These are phyloP conservation scores for Phytophthora idaei DNA, from an alignment of 352 stramenopile genomes.

Conservation along the genomic window DNA sequence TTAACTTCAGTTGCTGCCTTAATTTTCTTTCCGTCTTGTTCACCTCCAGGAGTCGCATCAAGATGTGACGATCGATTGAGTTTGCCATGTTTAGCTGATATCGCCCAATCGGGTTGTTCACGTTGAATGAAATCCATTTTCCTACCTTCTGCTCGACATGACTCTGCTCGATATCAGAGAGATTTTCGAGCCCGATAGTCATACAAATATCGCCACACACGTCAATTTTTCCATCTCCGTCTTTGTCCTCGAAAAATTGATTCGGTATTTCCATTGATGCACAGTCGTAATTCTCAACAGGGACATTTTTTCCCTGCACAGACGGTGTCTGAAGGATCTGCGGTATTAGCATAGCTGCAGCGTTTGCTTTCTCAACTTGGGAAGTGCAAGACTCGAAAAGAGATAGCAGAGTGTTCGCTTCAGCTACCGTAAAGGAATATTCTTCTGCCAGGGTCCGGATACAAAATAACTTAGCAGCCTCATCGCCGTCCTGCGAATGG, in stretches of 20 bases:
- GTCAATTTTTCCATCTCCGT: conserved; percentile 82
- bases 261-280: conserved; percentile 57
- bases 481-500: conserved; percentile 49
- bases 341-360: conserved; percentile 64
- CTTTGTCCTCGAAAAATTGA: conserved; percentile 83
- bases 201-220: conserved; percentile 82
- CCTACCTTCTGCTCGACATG: conserved; percentile 75
- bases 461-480: conserved; percentile 66
- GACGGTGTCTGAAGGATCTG: conserved; percentile 50
- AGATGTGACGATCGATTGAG: conserved; percentile 71
- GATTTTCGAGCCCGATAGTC: conserved; percentile 63
- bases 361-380: conserved; percentile 72
- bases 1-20: conserved; percentile 58
- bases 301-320: background rate
- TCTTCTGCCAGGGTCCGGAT: conserved; percentile 69
- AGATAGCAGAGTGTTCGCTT: conserved; percentile 61
- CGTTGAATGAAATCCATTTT: conserved; percentile 83
- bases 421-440: conserved; percentile 58
- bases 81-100: conserved; percentile 78
- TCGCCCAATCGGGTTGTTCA: conserved; percentile 65
- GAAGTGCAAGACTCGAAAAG: conserved; percentile 69
- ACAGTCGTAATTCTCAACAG: conserved; percentile 55
- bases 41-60: conserved; percentile 71
- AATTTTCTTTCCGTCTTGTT: conserved; percentile 66
- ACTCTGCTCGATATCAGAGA: conserved; percentile 72